Evolutionary conservation across 1,284 basidiomycete genomes (phyloP).

Genomic region (Austropuccinia psidii): DNA sequence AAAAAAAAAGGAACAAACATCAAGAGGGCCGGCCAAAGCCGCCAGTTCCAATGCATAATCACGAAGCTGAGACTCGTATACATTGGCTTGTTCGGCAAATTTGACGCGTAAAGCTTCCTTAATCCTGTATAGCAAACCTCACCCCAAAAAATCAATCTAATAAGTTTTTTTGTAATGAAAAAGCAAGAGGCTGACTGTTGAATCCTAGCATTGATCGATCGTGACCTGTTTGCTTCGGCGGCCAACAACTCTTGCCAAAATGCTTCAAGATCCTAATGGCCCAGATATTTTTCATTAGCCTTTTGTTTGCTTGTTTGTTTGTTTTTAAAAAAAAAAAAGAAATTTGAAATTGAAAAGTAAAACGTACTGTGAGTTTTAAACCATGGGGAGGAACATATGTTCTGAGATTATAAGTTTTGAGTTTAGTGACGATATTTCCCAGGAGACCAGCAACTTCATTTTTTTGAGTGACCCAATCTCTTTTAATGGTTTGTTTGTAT

Average conservation of each 20-base stretch:
- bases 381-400: slow-evolving; percentile 74
- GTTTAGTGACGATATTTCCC: slow-evolving; percentile 87
- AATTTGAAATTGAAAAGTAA: background rate
- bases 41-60: slow-evolving; percentile 67
- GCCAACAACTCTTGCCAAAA: slow-evolving; percentile 67
- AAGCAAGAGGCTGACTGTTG: slow-evolving; percentile 59
- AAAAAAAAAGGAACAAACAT: slow-evolving; percentile 53
- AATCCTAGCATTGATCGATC: slow-evolving; percentile 82
- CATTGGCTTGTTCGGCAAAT: slow-evolving; percentile 76
- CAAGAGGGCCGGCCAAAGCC: slow-evolving; percentile 66
- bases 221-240: slow-evolving; percentile 68
- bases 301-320: background rate
- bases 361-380: slow-evolving; percentile 57
- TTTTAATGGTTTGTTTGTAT: slow-evolving; percentile 79
- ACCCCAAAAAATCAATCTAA: background rate
- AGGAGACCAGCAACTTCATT: slow-evolving; percentile 82
- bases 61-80: slow-evolving; percentile 67
- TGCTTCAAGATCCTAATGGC: slow-evolving; percentile 61
- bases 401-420: slow-evolving; percentile 77
- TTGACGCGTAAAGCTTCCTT: slow-evolving; percentile 76
- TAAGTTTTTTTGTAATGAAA: background rate
- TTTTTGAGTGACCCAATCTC: slow-evolving; percentile 78
- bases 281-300: too few relatives aligned
- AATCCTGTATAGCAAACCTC: slow-evolving; percentile 56
- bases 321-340: slow-evolving; percentile 35